Evolutionary conservation across 2,329 filamentous ascomycete species (phyloP).

Genomic region (Penicillium psychrosexuale): DNA sequence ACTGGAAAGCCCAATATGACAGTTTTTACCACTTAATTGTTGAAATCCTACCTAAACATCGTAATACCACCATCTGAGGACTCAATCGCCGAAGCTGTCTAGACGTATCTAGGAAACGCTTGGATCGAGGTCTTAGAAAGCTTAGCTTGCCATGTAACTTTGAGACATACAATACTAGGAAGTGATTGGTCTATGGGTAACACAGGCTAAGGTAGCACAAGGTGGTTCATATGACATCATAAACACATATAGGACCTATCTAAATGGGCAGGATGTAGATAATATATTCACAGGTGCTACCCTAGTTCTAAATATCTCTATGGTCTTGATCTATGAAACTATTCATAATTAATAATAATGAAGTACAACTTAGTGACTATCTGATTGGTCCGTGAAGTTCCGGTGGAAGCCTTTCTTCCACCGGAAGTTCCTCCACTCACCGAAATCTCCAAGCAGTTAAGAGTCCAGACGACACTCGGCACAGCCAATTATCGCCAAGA

Average conservation of each 20-base stretch:
- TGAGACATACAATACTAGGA: neutral
- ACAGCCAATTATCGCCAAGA: neutral
- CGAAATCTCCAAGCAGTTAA: neutral
- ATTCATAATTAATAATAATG: neutral
- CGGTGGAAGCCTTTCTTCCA: conserved; percentile 1
- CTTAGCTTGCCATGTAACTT: conserved; percentile 1
- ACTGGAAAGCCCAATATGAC: neutral
- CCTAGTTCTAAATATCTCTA: neutral
- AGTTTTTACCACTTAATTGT: neutral
- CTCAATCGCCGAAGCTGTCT: neutral
- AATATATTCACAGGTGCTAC: neutral
- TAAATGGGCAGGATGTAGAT: neutral
- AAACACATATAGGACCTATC: neutral
- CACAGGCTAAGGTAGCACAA: neutral
- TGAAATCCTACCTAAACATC: neutral
- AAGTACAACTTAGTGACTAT: neutral
- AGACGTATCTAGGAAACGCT: neutral
- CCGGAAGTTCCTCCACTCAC: conserved; percentile 4
- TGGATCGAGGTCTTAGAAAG: neutral
- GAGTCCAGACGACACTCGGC: neutral
- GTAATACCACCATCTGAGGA: neutral
- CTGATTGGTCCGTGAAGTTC: conserved; percentile 1
- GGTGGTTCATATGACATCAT: conserved; percentile 1
- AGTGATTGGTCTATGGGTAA: conserved; percentile 1
- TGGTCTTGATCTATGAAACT: neutral